A percentile compares a stretch with the other conserved stretches of the same genome.
Conservation (phyloP, 2,329 filamentous ascomycete genomes). For the Trichoderma semiorbis region DNA sequence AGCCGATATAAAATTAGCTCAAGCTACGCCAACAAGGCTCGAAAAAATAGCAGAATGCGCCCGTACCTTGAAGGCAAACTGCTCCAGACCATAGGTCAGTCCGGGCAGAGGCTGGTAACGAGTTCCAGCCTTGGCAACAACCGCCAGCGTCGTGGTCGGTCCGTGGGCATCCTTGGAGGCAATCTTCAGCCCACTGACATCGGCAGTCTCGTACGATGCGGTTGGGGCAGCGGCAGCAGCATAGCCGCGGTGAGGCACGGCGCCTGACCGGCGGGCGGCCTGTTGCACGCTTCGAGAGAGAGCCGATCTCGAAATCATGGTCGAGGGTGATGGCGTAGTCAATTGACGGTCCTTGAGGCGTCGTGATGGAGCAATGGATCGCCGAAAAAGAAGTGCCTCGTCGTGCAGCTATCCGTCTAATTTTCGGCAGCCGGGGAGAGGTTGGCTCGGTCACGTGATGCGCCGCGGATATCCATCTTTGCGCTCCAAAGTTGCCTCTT, state of each 20-base stretch:
- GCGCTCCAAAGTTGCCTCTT: constrained; percentile 1
- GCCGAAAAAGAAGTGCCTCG: constrained; percentile 40
- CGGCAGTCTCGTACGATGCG: constrained; percentile 83
- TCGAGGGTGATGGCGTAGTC: constrained; percentile 54
- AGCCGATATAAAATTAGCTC: constrained; percentile 46
- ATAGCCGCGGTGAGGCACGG: constrained; percentile 54
- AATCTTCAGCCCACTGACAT: constrained; percentile 85
- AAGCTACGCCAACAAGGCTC: constrained; percentile 21
- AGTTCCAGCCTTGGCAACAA: constrained; percentile 92
- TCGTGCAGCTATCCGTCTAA: constrained; percentile 42
- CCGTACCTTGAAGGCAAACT: constrained; percentile 92
- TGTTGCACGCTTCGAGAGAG: constrained; percentile 57
- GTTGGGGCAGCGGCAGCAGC: constrained; percentile 57
- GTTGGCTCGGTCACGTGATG: constrained; percentile 35
- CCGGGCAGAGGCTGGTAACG: constrained; percentile 89
- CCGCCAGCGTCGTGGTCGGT: constrained; percentile 83
- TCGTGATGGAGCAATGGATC: constrained; percentile 40
- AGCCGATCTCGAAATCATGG: constrained; percentile 61
- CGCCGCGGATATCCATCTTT: constrained; percentile 15
- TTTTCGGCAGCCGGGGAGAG: constrained; percentile 38
- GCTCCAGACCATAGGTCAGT: constrained; percentile 83
- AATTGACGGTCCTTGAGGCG: constrained; percentile 48
- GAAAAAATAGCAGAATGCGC: constrained; percentile 13
- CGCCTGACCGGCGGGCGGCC: constrained; percentile 54
- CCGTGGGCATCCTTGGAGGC: constrained; percentile 86